phyloP scores from a whole-genome alignment of 2,329 filamentous ascomycete species.

The Shiraia sp. region DNA sequence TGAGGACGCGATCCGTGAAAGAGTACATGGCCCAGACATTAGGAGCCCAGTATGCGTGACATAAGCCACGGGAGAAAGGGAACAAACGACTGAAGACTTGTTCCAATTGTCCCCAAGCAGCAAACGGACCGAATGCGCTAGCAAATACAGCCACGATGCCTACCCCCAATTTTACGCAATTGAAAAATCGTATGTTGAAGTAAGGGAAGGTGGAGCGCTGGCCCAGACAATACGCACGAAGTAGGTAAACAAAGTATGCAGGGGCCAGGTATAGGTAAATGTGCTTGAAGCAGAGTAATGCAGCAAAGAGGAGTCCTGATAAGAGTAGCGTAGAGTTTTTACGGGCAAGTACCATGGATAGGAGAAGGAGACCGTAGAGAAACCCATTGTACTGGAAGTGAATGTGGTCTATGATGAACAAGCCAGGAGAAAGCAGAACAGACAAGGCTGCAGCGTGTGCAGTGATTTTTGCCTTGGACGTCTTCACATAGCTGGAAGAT shows the following conservation, averaged over 20 bases:
- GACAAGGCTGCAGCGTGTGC: constrained; percentile 88
- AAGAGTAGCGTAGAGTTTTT: constrained; percentile 73
- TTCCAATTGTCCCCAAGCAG: constrained; percentile 75
- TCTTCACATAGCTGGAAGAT: constrained; percentile 69
- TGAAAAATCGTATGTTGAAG: constrained; percentile 69
- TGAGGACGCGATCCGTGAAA: constrained; percentile 81
- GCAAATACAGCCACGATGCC: constrained; percentile 73
- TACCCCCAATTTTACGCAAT: constrained; percentile 79
- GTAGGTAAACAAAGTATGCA: constrained; percentile 90
- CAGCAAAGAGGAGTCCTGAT: constrained; percentile 83
- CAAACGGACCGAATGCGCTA: constrained; percentile 88
- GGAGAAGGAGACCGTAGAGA: constrained; percentile 86
- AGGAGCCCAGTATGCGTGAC: constrained; percentile 97
- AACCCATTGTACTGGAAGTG: constrained; percentile 99
- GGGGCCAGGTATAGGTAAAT: constrained; percentile 97
- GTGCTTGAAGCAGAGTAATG: constrained; percentile 91
- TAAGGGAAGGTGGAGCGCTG: constrained; percentile 72
- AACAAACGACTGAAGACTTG: constrained; percentile 86
- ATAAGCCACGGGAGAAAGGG: constrained; percentile 89
- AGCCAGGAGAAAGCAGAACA: constrained; percentile 85
- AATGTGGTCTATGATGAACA: constrained; percentile 97
- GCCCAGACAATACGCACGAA: constrained; percentile 87
- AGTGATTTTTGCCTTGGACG: constrained; percentile 72
- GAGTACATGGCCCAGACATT: constrained; percentile 98
- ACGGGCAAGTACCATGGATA: constrained; percentile 82